phyloP scores from a whole-genome alignment of 176 grass and related monocot genomes.

The Typha latifolia region DNA sequence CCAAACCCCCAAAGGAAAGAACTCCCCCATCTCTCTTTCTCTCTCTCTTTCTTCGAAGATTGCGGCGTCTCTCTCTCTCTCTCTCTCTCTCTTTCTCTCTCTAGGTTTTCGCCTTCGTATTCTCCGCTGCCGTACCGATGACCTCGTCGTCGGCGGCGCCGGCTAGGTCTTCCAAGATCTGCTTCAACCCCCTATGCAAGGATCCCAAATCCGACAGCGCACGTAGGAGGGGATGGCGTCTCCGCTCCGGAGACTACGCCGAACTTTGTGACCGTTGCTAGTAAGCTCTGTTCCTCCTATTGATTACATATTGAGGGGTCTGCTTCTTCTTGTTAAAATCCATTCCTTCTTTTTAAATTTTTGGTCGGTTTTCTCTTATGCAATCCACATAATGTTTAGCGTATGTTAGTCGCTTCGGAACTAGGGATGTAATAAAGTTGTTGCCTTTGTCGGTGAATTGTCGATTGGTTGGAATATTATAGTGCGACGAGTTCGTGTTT shows the following conservation, averaged over 20 bases:
- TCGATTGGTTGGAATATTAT: no score
- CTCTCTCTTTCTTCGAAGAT: no score
- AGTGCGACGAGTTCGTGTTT: no score
- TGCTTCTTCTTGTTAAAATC: not conserved
- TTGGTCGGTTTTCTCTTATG: no score
- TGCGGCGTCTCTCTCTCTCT: no score
- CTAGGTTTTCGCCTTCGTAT: not conserved
- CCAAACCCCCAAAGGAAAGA: no score
- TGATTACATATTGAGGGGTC: no score
- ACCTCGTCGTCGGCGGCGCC: constrained; percentile 10
- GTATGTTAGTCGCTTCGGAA: no score
- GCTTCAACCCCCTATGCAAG: constrained; percentile 96
- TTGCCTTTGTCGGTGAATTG: no score
- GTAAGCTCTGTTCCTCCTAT: constrained; percentile 38
- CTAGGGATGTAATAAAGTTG: no score
- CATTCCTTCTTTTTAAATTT: not conserved
- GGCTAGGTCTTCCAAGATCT: constrained; percentile 43
- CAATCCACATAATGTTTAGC: no score
- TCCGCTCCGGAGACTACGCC: constrained; percentile 59
- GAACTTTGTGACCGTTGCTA: constrained; percentile 92
- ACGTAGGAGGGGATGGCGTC: constrained; percentile 68
- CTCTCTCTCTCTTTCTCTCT: not conserved
- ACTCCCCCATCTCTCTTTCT: no score
- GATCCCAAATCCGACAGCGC: constrained; percentile 43
- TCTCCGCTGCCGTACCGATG: constrained; percentile 3